A percentile compares a stretch with the other conserved stretches of the same genome.
These are phyloP conservation scores for Suillus cothurnatus DNA, from an alignment of 768 basidiomycete genomes.

Conservation along the genomic window DNA sequence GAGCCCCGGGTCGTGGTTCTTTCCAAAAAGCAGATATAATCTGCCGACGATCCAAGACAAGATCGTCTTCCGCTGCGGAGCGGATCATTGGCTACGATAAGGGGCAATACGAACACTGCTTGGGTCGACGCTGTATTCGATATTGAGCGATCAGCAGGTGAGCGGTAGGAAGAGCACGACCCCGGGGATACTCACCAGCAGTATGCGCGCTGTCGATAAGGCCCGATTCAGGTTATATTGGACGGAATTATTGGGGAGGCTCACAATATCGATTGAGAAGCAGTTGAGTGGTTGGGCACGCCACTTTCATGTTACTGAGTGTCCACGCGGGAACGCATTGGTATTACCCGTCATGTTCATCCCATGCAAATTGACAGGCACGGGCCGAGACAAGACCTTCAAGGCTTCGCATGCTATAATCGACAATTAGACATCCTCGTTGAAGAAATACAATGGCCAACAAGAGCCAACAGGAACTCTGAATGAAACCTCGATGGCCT, in stretches of 20 bases:
- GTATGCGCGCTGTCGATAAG: not conserved
- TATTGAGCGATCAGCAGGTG: not conserved
- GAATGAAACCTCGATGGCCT: not conserved
- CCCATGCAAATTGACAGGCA: not conserved
- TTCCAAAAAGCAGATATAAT: not conserved
- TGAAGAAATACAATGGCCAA: not conserved
- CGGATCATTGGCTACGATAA: slow-evolving; percentile 1
- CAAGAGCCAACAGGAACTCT: not conserved
- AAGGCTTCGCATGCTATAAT: not conserved
- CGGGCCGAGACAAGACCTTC: not conserved
- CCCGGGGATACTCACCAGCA: not conserved
- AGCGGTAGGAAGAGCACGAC: not conserved
- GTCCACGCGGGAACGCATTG: not conserved
- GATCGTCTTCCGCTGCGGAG: not conserved
- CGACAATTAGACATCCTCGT: not conserved
- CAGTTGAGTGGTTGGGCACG: not conserved
- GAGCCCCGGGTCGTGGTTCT: not conserved
- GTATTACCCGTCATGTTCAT: not conserved
- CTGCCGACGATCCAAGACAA: not conserved
- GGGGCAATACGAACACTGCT: not conserved
- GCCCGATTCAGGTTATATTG: not conserved
- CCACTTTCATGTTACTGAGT: not conserved
- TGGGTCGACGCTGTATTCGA: not conserved
- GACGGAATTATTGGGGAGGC: not conserved
- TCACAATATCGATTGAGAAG: not conserved